Evolutionary conservation across 306 rosid species (phyloP).

Genomic region (Vigna radiata): DNA sequence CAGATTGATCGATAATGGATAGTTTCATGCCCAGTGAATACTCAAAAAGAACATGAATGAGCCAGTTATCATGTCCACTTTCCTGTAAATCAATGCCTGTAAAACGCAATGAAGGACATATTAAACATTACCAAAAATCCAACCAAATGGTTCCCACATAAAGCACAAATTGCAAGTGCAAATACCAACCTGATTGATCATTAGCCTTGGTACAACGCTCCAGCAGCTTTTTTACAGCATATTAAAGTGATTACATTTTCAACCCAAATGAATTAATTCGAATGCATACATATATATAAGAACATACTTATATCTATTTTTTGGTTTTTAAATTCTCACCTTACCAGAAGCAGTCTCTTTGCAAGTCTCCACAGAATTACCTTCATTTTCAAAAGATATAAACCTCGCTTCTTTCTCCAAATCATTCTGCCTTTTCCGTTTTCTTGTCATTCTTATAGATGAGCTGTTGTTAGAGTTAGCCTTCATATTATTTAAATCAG

Average conservation of each 20-base stretch:
- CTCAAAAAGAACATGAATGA: constrained; percentile 75
- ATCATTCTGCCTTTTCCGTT: constrained; percentile 54
- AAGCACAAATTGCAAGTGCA: constrained; percentile 31
- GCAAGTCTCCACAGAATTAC: constrained; percentile 44
- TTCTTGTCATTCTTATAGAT: constrained; percentile 54
- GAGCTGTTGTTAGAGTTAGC: constrained; percentile 45
- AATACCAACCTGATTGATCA: constrained; percentile 70
- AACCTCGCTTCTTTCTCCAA: constrained; percentile 43
- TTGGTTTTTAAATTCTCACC: constrained; percentile 42
- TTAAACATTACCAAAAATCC: constrained; percentile 35
- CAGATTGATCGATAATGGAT: constrained; percentile 59
- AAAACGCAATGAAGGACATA: constrained; percentile 34
- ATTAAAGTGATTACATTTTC: constrained; percentile 35
- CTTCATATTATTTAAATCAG: constrained; percentile 42
- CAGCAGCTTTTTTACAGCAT: constrained; percentile 50
- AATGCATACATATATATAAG: background rate
- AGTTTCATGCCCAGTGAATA: constrained; percentile 78
- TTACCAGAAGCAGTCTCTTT: constrained; percentile 47
- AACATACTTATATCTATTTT: background rate
- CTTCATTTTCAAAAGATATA: constrained; percentile 48
- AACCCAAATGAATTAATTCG: constrained; percentile 20
- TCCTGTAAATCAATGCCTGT: constrained; percentile 56
- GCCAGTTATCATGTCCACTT: constrained; percentile 48
- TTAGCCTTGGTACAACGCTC: constrained; percentile 51
- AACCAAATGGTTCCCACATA: constrained; percentile 27